Base-by-base conservation (phyloP, 805 yeast species). In the Jamesozyma hellenica region DNA sequence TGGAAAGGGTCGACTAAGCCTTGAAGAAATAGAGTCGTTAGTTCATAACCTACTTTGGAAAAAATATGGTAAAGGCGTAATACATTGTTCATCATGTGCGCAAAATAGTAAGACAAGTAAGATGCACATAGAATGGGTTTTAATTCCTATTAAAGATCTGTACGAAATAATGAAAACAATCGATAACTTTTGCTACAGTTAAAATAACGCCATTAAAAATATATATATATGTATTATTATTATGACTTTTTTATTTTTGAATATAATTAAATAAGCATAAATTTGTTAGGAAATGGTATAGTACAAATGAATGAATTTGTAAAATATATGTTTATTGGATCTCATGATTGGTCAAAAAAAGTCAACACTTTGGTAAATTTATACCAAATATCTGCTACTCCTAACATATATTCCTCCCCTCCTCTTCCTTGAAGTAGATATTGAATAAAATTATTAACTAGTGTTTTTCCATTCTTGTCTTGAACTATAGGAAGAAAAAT, bases 21-120 rank as follows among this genome's bases (percentile, higher is more conserved):
- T 55, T 11, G 41, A 39, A 13, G 44, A 43, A 16, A 44, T 53
- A 16, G 63, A 58, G 38, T 37, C 42, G 19, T 35, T 37, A 4
- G 44, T 56, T 10, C 63, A 58, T 31, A 40, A 41, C n/a, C 33
- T 46, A 14, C 42, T 58, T 23, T 56, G 61, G 63, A 44, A 49
- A 36, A 44, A 46, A 32, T 56, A 49, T 25, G 63, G 61, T 0
- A 52, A 53, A 36, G 61, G 60, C 0, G 29, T 51, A 4, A 42
- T 56, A 15, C 44, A 51, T 40, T 58, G 63, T 35, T 44, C 48
- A 28, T 61, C 59, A 4, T 58, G 63, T 46, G 23, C 31, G 15
- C 16, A 11, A 17, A 50, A 45, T 32, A 45, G 43, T 2, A 32
- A 32, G 6, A 48, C 48, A 8, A 31, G 45, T 10, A 52, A 48